Conservation (phyloP, 768 basidiomycete species). For the Phlebiopsis flavidoalba region DNA sequence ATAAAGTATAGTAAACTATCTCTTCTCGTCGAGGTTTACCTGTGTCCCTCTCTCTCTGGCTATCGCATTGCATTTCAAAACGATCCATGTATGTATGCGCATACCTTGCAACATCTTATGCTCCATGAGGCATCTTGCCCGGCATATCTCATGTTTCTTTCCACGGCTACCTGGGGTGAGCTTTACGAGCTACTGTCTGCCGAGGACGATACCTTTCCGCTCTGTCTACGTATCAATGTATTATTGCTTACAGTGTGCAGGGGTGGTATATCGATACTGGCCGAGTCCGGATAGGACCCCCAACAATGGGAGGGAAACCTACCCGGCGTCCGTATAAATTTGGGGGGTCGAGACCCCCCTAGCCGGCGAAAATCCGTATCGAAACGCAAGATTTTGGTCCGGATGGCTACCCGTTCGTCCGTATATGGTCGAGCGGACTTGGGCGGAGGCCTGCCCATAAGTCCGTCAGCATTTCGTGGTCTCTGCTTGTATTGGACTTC, state of each 20-base stretch:
- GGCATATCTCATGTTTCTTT: constrained; percentile 8
- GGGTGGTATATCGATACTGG: constrained; percentile 9
- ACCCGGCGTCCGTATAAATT: too few species aligned
- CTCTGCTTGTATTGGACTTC: too few species aligned
- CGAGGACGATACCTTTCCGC: not conserved
- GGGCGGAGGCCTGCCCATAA: too few species aligned
- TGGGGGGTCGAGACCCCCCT: too few species aligned
- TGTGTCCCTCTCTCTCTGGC: constrained; percentile 18
- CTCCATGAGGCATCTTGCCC: constrained; percentile 33
- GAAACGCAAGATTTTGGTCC: too few species aligned
- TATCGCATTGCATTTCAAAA: constrained; percentile 40
- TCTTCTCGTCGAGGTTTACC: constrained; percentile 34
- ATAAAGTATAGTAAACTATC: constrained; percentile 10
- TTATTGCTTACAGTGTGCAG: constrained; percentile 6
- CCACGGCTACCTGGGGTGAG: constrained; percentile 3
- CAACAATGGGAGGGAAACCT: too few species aligned
- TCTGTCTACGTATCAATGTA: constrained; percentile 6
- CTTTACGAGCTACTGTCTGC: not conserved
- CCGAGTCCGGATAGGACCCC: not conserved
- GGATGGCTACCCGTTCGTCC: too few species aligned
- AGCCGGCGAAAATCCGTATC: too few species aligned
- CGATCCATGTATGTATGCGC: constrained; percentile 63
- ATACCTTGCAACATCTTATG: constrained; percentile 48
- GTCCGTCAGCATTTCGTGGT: too few species aligned
- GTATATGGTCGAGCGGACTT: too few species aligned